phyloP scores from a whole-genome alignment of 108 stramenopile species.

The Skeletonema tropicum region DNA sequence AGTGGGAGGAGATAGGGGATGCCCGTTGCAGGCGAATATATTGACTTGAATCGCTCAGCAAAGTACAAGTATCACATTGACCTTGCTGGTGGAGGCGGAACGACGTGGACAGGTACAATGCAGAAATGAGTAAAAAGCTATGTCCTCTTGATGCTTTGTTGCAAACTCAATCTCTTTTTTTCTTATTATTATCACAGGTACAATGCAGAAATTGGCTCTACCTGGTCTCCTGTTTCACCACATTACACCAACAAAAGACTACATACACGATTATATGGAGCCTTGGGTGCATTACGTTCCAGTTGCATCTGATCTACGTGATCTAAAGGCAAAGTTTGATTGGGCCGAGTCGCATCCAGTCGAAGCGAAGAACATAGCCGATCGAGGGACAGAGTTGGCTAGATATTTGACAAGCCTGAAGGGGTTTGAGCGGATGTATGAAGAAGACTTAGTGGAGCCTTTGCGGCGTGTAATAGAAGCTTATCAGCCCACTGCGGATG shows the following conservation, averaged over 20 bases:
- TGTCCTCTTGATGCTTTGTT: too few species aligned
- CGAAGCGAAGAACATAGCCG: slow-evolving; percentile 12
- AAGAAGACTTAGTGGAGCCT: slow-evolving; percentile 8
- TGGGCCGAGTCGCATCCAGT: slow-evolving; percentile 15
- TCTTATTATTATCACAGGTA: too few species aligned
- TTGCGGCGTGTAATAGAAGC: slow-evolving; percentile 7
- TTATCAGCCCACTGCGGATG: background rate
- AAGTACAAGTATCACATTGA: slow-evolving; percentile 7
- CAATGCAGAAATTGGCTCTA: slow-evolving; percentile 15
- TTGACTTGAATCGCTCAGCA: background rate
- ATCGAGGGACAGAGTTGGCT: slow-evolving; percentile 1
- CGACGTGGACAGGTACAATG: slow-evolving; percentile 27
- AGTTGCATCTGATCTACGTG: slow-evolving; percentile 7
- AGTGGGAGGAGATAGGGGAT: slow-evolving; percentile 9
- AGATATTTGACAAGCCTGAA: background rate
- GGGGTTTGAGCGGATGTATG: background rate
- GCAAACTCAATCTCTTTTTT: too few species aligned
- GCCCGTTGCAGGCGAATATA: background rate
- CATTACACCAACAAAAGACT: slow-evolving; percentile 29
- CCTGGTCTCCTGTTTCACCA: slow-evolving; percentile 35
- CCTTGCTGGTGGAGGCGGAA: slow-evolving; percentile 13
- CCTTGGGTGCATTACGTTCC: slow-evolving; percentile 17
- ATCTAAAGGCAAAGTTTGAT: slow-evolving; percentile 17
- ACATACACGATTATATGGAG: slow-evolving; percentile 15
- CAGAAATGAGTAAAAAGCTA: too few species aligned